These are phyloP conservation scores for Alternaria rosae DNA, from an alignment of 2,329 filamentous ascomycete genomes.

Conservation along the genomic window DNA sequence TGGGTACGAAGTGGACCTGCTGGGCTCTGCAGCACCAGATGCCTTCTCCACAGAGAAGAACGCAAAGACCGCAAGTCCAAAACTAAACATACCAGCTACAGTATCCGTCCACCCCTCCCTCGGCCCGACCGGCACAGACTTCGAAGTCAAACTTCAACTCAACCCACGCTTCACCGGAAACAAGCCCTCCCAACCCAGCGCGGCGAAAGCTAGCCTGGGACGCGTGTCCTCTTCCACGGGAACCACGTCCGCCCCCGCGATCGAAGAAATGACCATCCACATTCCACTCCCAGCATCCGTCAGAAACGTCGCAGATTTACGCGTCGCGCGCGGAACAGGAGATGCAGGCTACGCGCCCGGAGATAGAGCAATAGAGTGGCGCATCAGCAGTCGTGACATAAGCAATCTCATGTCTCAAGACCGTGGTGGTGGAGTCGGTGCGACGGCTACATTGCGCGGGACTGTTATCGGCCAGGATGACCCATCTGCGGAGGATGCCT, in stretches of 20 bases:
- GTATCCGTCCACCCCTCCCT: slow-evolving; percentile 84
- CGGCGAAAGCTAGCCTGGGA: slow-evolving; percentile 31
- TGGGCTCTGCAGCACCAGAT: slow-evolving; percentile 69
- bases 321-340: slow-evolving; percentile 77
- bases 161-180: slow-evolving; percentile 60
- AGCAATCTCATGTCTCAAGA: slow-evolving; percentile 52
- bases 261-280: slow-evolving; percentile 80
- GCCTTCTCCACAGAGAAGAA: slow-evolving; percentile 35
- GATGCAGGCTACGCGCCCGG: slow-evolving; percentile 82
- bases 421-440: slow-evolving; percentile 61
- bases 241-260: slow-evolving; percentile 48
- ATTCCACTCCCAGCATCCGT: slow-evolving; percentile 82
- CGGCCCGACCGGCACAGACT: slow-evolving; percentile 78
- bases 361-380: slow-evolving; percentile 80
- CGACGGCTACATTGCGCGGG: slow-evolving; percentile 77
- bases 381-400: slow-evolving; percentile 79
- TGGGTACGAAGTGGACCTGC: slow-evolving; percentile 90
- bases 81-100: slow-evolving; percentile 80
- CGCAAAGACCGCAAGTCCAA: slow-evolving; percentile 46
- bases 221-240: slow-evolving; percentile 36
- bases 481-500: slow-evolving; percentile 33
- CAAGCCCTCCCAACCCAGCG: slow-evolving; percentile 50
- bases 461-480: slow-evolving; percentile 73
- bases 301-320: slow-evolving; percentile 82
- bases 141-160: slow-evolving; percentile 81